Conservation (phyloP, 2,329 filamentous ascomycete species). For the Microsporum canis region DNA sequence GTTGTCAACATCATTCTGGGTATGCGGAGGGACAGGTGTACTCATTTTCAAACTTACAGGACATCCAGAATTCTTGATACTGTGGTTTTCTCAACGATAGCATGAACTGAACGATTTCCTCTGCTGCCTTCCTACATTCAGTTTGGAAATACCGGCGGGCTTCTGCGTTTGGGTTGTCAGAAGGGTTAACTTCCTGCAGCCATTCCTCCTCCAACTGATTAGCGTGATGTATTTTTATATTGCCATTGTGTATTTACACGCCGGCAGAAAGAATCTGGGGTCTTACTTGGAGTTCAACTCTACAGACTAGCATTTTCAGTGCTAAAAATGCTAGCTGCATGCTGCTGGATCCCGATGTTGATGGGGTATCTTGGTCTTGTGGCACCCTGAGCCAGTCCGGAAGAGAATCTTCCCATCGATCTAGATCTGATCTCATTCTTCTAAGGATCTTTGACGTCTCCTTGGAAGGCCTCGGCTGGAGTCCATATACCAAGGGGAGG, state of each 20-base stretch:
- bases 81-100: slow-evolving; percentile 37
- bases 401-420: slow-evolving; percentile 36
- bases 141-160: slow-evolving; percentile 40
- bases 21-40: not conserved
- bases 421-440: slow-evolving; percentile 36
- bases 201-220: slow-evolving; percentile 1
- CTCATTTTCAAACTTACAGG: slow-evolving; percentile 24
- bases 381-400: slow-evolving; percentile 34
- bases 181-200: slow-evolving; percentile 32
- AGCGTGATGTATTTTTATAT: not conserved
- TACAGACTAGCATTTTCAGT: slow-evolving; percentile 38
- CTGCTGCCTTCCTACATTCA: slow-evolving; percentile 34
- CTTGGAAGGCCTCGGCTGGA: slow-evolving; percentile 33
- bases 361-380: slow-evolving; percentile 23
- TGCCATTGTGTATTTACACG: slow-evolving; percentile 1
- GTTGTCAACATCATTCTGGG: not conserved
- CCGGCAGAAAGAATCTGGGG: slow-evolving; percentile 8
- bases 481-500: slow-evolving; percentile 36
- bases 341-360: slow-evolving; percentile 34
- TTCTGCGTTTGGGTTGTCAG: slow-evolving; percentile 32
- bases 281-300: slow-evolving; percentile 37
- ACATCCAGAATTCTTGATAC: slow-evolving; percentile 44
- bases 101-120: slow-evolving; percentile 41
- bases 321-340: slow-evolving; percentile 36
- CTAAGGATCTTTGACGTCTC: slow-evolving; percentile 37